Base-by-base conservation (phyloP, 2,329 filamentous ascomycete genomes). In the Colletotrichum falcatum region DNA sequence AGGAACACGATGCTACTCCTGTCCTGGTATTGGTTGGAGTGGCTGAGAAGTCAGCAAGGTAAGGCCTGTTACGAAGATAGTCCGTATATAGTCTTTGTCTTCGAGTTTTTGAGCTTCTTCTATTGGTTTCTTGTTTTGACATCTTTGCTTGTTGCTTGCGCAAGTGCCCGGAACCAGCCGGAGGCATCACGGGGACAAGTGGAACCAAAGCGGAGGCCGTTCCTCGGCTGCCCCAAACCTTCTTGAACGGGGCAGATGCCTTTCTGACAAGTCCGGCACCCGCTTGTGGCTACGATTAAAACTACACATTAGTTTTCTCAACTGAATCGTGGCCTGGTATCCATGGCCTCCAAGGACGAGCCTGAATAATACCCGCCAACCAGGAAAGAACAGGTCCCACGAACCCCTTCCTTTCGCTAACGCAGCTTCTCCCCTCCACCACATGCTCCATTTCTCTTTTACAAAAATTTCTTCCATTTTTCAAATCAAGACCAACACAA, bases 111-210 rank as follows among this genome's bases (percentile, higher is more conserved):
- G 11, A 28, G 2, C 3, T 6, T 1, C 3, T 8, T 37, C 4
- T 6, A 14, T 23, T 37, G 33, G 0, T 18, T n/a, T 35, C 9
- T 23, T 14, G 35, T 2, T 18, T 14, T 26, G 30, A 2, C 12
- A 6, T n/a, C 0, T 26, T 55, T 23, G 7, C n/a, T 37, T 55
- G 11, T 37, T 55, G 11, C 23, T n/a, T 33, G 20, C 18, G 14
- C 16, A 39, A 11, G 37, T 26, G 35, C 35, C 48, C 23, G 60
- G 60, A 54, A 18, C 35, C 18, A 8, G 35, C 46, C 60, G 60
- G 60, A 62, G 48, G 16, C 35, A 62, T 48, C 20, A 37, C 46
- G 48, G 60, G 3, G 48, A 54, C 26, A 62, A 62, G 48, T 62
- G 60, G 60, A 35, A 3, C 60, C 48, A 44, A 16, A 37, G 23